These are phyloP conservation scores for Eimeria acervulina DNA, from an alignment of 169 alveolate genomes.

Conservation along the genomic window DNA sequence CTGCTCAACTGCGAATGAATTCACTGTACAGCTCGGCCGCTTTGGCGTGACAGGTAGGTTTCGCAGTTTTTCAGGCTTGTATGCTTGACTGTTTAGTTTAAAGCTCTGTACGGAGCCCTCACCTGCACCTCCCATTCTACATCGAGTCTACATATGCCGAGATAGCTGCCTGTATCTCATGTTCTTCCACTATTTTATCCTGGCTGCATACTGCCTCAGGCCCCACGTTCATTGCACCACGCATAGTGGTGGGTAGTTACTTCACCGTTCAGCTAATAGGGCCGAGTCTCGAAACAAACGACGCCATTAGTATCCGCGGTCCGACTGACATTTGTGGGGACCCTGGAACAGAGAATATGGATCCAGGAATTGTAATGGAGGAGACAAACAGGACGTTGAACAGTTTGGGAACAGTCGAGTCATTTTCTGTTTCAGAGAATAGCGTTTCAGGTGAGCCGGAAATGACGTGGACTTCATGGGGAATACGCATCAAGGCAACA, in stretches of 20 bases:
- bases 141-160: not conserved
- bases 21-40: slow-evolving; percentile 59
- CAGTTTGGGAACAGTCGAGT: slow-evolving; percentile 53
- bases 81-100: not conserved
- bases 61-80: not conserved
- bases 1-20: slow-evolving; percentile 24
- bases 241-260: slow-evolving; percentile 57
- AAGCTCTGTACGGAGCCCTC: no score
- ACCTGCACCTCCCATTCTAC: not conserved
- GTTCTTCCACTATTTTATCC: not conserved
- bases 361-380: slow-evolving; percentile 19
- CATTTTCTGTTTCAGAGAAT: not conserved
- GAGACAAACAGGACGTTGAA: slow-evolving; percentile 40
- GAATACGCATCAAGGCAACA: slow-evolving; percentile 34
- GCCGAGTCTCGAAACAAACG: slow-evolving; percentile 7
- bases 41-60: slow-evolving; percentile 68
- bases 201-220: slow-evolving; percentile 17
- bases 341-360: slow-evolving; percentile 75
- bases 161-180: not conserved
- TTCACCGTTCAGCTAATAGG: slow-evolving; percentile 72
- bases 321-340: slow-evolving; percentile 48
- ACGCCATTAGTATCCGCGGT: slow-evolving; percentile 63
- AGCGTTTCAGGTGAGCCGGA: not conserved
- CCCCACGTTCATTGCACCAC: slow-evolving; percentile 44
- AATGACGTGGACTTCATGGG: slow-evolving; percentile 77